Evolutionary conservation across 2,329 filamentous ascomycete genomes (phyloP).

Genomic region (Monilinia vaccinii-corymbosi): DNA sequence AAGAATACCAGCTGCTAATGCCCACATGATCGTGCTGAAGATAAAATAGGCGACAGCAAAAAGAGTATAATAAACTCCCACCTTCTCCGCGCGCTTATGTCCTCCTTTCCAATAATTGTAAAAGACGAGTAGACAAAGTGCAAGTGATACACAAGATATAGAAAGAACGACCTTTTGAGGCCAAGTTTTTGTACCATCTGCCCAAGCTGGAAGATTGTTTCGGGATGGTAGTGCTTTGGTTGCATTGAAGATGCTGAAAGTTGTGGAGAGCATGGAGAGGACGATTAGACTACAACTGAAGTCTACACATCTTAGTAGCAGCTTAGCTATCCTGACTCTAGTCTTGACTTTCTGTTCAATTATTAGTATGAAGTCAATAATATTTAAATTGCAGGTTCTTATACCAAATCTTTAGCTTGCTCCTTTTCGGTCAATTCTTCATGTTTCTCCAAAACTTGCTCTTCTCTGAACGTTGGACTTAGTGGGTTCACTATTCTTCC

Average conservation of each 20-base stretch:
- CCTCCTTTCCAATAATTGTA: constrained; percentile 81
- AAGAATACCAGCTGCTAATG: constrained; percentile 72
- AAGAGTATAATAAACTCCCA: constrained; percentile 88
- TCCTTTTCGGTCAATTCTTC: constrained; percentile 76
- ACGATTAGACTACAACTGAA: constrained; percentile 96
- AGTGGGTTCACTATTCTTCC: constrained; percentile 68
- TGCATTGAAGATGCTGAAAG: constrained; percentile 85
- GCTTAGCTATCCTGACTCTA: constrained; percentile 84
- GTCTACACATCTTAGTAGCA: constrained; percentile 89
- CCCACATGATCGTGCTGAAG: constrained; percentile 88
- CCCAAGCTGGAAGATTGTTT: constrained; percentile 81
- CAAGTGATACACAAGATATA: constrained; percentile 72
- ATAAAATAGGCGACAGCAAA: constrained; percentile 93
- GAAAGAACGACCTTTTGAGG: constrained; percentile 76
- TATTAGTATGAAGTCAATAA: constrained; percentile 30
- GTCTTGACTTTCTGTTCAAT: constrained; percentile 75
- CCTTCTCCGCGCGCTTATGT: constrained; percentile 82
- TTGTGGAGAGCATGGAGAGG: constrained; percentile 79
- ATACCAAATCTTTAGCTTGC: constrained; percentile 72
- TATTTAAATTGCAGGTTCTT: background rate
- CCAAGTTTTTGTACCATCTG: constrained; percentile 70
- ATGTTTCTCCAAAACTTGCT: constrained; percentile 76
- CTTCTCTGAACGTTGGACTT: constrained; percentile 86
- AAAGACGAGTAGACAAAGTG: constrained; percentile 72
- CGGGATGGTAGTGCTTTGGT: constrained; percentile 66